Evolutionary conservation across 2,329 filamentous ascomycete species (phyloP), one percentile per base, ranked within the genome.

Genomic region (Thelonectria rubi): DNA sequence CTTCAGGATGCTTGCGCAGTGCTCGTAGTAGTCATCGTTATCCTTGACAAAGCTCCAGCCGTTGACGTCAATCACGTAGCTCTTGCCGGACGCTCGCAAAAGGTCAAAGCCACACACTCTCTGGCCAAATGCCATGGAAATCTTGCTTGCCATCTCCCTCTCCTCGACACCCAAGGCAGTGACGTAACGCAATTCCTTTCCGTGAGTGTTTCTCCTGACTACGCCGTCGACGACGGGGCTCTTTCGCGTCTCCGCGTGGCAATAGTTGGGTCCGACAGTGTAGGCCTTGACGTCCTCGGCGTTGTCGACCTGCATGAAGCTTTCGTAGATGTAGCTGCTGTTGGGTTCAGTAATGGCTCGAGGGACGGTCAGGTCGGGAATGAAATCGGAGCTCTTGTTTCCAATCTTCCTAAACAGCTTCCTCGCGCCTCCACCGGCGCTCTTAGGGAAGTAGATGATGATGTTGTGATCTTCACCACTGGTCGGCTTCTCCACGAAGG

Each of bases 11-110:
- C 83, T 89, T 20, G 95, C 88, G 69, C 91, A 95, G 72, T 93
- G 92, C 72, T 98, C 92, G 75, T 99, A 99, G 77, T 99, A 99
- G 63, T 97, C 94, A 65, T 97, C 94, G 72, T 99, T 99, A 76
- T 99, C 96, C 76, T 99, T 99, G 76, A 99, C 95, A 72, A 99
- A 99, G 74, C 94, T 98, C 96, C 96, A 99, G 12, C 95, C 95
- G 76, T 99, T 99, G 70, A 99, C 95, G 72, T 99, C 95, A 68
- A 99, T 99, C 50, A 99, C 95, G 78, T 93, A 99, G 75, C 94
- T 98, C 76, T 92, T 92, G 15, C 93, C 92, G 51, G 88, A 89
- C 12, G 94, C 93, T 26, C 96, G 89, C 58, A 99, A 82, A 62
- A 99, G 84, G 75, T 99, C 95, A 72, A 99, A 99, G 0, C 95